These are phyloP conservation scores for Copromyces sp. DNA, from an alignment of 495 filamentous ascomycete species.

Conservation along the genomic window DNA sequence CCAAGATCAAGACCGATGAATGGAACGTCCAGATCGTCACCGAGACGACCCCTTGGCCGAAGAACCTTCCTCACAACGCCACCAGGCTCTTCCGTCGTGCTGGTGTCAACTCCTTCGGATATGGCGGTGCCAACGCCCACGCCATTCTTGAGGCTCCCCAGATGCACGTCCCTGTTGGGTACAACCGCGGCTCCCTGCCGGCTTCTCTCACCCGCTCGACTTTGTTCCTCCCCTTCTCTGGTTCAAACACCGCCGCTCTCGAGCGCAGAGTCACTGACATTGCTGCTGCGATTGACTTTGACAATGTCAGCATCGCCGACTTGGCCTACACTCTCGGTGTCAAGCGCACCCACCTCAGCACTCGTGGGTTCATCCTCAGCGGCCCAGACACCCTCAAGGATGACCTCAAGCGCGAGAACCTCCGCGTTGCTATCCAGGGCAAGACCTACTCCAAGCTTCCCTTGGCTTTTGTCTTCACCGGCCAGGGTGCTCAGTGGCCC, in stretches of 20 bases:
- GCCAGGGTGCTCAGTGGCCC: slow-evolving; percentile 37
- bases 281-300: not conserved
- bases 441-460: not conserved
- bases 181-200: not conserved
- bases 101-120: slow-evolving; percentile 49
- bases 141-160: slow-evolving; percentile 39
- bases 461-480: slow-evolving; percentile 30
- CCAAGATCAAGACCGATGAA: slow-evolving; percentile 24
- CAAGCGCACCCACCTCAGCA: slow-evolving; percentile 15
- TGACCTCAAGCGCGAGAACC: not conserved
- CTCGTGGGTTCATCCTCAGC: not conserved
- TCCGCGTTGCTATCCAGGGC: not conserved
- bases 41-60: slow-evolving; percentile 17
- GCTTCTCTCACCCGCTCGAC: not conserved
- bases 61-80: not conserved
- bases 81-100: slow-evolving; percentile 26
- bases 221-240: not conserved
- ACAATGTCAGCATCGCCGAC: slow-evolving; percentile 10
- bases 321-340: slow-evolving; percentile 25
- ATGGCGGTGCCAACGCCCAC: slow-evolving; percentile 50
- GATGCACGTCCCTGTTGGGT: not conserved
- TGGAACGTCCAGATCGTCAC: slow-evolving; percentile 21
- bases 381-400: slow-evolving; percentile 6
- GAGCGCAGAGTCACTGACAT: not conserved
- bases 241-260: slow-evolving; percentile 5